Conservation (phyloP, 345 rosid genomes). For the Theobroma cacao region DNA sequence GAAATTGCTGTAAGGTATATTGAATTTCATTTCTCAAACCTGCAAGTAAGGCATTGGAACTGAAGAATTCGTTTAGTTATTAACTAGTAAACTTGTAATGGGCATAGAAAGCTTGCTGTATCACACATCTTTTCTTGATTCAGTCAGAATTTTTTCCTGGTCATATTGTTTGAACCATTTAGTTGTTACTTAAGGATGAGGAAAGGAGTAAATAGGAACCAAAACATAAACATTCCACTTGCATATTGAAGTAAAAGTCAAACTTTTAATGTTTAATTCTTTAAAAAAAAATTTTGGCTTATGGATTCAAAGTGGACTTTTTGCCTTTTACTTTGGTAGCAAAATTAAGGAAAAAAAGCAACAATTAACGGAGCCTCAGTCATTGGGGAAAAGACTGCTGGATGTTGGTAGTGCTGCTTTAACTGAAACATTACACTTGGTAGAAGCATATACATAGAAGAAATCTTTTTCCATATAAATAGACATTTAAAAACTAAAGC, state of each 20-base stretch:
- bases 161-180: neutral
- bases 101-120: neutral
- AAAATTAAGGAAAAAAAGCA: neutral
- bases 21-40: neutral
- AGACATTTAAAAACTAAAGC: neutral
- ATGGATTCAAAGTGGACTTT: neutral
- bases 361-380: neutral
- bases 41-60: neutral
- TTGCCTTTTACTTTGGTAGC: neutral
- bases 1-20: constrained; percentile 88
- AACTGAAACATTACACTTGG: neutral
- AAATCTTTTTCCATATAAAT: neutral
- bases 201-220: neutral
- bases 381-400: neutral
- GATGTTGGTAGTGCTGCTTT: neutral
- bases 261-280: neutral
- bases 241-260: neutral
- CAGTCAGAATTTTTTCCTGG: neutral
- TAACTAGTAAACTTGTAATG: neutral
- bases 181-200: neutral
- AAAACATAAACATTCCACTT: neutral
- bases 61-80: constrained; percentile 4
- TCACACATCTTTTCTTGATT: neutral
- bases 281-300: neutral
- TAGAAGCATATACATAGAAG: neutral